phyloP scores from a whole-genome alignment of 1,284 basidiomycete genomes.

The Marasmius fiardii region DNA sequence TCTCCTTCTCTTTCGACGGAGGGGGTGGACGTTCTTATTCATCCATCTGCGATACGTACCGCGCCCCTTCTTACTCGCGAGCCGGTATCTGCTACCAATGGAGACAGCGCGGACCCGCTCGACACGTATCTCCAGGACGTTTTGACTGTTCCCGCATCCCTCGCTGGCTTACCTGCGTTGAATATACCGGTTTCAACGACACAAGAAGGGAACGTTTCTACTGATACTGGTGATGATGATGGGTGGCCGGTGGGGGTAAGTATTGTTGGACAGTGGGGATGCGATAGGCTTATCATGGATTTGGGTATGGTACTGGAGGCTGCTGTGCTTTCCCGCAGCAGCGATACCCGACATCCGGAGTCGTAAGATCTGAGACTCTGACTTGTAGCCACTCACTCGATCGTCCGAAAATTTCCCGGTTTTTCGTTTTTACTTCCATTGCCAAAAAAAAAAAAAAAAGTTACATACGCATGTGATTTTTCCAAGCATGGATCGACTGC shows the following conservation, averaged over 20 bases:
- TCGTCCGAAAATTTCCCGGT: too few species aligned
- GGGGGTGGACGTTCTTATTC: constrained; percentile 80
- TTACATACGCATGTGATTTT: too few species aligned
- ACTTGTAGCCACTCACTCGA: too few species aligned
- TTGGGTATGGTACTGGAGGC: not conserved
- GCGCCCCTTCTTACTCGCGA: constrained; percentile 56
- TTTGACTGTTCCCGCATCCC: constrained; percentile 86
- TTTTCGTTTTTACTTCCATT: too few species aligned
- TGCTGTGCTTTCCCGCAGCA: not conserved
- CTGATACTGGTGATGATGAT: constrained; percentile 36
- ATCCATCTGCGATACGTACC: constrained; percentile 80
- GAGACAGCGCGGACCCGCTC: constrained; percentile 25
- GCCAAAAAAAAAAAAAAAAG: too few species aligned
- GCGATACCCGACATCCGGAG: too few species aligned
- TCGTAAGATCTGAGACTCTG: too few species aligned
- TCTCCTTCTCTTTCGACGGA: constrained; percentile 5
- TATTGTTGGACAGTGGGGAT: constrained; percentile 89
- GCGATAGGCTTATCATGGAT: constrained; percentile 54
- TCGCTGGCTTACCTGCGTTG: constrained; percentile 86
- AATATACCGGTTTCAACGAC: constrained; percentile 56
- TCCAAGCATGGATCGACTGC: too few species aligned
- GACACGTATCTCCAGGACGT: constrained; percentile 87
- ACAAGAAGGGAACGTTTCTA: not conserved
- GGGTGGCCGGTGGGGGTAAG: constrained; percentile 89
- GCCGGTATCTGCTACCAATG: not conserved